Evolutionary conservation across 1,284 basidiomycete genomes (phyloP).

Genomic region (Leccinum subrobustum): DNA sequence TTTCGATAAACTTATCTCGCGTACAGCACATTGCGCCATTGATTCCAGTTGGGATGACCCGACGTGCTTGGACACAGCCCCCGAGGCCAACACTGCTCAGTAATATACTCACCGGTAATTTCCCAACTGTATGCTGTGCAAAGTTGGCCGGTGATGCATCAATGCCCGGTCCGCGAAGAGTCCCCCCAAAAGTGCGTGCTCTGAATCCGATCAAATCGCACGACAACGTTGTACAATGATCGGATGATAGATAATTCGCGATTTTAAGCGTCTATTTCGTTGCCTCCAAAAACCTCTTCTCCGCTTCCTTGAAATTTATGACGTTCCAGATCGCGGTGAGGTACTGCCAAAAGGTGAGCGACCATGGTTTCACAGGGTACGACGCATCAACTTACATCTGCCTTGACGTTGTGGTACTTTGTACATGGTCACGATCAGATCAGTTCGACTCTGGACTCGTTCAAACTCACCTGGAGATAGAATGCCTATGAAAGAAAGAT

Average conservation of each 20-base stretch:
- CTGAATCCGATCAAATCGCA: background rate
- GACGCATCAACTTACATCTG: conserved; percentile 60
- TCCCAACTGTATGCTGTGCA: background rate
- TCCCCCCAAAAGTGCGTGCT: background rate
- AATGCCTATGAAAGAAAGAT: conserved; percentile 48
- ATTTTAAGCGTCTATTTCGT: conserved; percentile 17
- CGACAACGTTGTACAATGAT: conserved; percentile 8
- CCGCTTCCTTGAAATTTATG: conserved; percentile 81
- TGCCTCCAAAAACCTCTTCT: conserved; percentile 66
- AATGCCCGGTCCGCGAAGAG: background rate
- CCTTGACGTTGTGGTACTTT: conserved; percentile 92
- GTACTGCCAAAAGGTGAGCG: conserved; percentile 50
- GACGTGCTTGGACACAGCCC: background rate
- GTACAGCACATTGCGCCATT: background rate
- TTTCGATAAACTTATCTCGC: background rate
- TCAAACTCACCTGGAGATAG: conserved; percentile 60
- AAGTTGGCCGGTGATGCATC: background rate
- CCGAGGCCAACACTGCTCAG: background rate
- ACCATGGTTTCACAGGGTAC: background rate
- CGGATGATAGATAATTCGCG: background rate
- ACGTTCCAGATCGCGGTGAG: conserved; percentile 81
- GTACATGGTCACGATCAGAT: conserved; percentile 14
- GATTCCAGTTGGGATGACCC: background rate
- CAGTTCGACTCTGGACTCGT: background rate
- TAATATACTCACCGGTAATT: background rate